These are phyloP conservation scores for Scheffersomyces cryptocercus DNA, from an alignment of 1,139 yeast species.

Conservation along the genomic window DNA sequence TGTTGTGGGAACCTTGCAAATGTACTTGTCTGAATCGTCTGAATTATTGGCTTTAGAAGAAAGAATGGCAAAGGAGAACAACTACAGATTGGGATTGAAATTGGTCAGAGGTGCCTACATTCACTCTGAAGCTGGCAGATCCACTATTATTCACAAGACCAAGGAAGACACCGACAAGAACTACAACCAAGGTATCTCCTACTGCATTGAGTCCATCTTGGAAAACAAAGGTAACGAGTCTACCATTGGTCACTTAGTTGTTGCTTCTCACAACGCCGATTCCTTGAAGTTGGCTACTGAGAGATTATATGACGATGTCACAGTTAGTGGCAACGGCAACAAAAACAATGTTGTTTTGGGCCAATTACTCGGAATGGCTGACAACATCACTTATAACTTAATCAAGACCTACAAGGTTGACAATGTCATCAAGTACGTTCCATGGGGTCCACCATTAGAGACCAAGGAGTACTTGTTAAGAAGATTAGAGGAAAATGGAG, in stretches of 20 bases:
- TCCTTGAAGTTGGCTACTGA: slow-evolving; percentile 76
- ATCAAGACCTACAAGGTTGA: slow-evolving; percentile 63
- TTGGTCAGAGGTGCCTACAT: slow-evolving; percentile 97
- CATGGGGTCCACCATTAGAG: slow-evolving; percentile 97
- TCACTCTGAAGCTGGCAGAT: slow-evolving; percentile 80
- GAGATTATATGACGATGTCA: slow-evolving; percentile 36
- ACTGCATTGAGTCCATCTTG: slow-evolving; percentile 63
- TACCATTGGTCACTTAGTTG: slow-evolving; percentile 79
- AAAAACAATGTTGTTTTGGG: slow-evolving; percentile 78
- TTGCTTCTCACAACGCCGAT: slow-evolving; percentile 85
- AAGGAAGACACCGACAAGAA: slow-evolving; percentile 76
- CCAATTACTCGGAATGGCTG: slow-evolving; percentile 96
- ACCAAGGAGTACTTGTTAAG: slow-evolving; percentile 88
- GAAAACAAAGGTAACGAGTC: slow-evolving; percentile 46
- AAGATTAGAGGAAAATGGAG: slow-evolving; percentile 95
- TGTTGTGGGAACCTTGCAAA: slow-evolving; percentile 90
- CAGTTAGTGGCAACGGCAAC: slow-evolving; percentile 29
- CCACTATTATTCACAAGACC: slow-evolving; percentile 65
- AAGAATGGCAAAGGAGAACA: slow-evolving; percentile 58
- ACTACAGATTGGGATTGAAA: slow-evolving; percentile 82
- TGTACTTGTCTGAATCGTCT: slow-evolving; percentile 78
- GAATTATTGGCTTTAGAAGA: slow-evolving; percentile 64
- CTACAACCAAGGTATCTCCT: slow-evolving; percentile 70
- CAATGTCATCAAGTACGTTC: slow-evolving; percentile 89
- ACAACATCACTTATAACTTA: slow-evolving; percentile 77